A percentile compares a stretch with the other conserved stretches of the same genome.
Conservation (phyloP, 2,329 filamentous ascomycete species). For the Paraconiothyrium brasiliense region DNA sequence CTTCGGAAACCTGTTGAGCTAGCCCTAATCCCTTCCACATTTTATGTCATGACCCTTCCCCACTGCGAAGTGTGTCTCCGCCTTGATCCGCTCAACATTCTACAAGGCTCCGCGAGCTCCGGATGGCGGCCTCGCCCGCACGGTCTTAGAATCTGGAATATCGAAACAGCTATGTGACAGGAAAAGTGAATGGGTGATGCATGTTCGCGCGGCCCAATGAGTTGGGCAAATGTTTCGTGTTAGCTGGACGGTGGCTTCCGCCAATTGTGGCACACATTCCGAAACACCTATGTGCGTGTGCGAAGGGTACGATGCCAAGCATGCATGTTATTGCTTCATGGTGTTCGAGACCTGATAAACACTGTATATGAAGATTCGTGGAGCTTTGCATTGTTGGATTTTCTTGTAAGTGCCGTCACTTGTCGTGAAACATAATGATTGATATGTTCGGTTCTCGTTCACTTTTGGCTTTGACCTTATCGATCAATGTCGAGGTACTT, state of each 20-base stretch:
- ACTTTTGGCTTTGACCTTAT: too few relatives aligned
- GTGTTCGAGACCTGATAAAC: background rate
- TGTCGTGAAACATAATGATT: background rate
- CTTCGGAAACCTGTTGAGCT: constrained; percentile 10
- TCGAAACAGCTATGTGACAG: background rate
- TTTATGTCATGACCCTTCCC: background rate
- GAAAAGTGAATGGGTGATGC: background rate
- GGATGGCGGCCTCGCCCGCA: background rate
- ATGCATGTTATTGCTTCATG: background rate
- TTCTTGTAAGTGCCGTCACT: background rate
- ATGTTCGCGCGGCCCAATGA: background rate
- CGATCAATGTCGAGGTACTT: too few relatives aligned
- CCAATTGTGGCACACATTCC: constrained; percentile 7
- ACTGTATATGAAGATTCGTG: background rate
- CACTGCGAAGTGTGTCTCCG: background rate
- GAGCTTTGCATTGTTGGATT: background rate
- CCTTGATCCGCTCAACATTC: constrained; percentile 5
- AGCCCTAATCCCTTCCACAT: background rate
- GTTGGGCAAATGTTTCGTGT: background rate
- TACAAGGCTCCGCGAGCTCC: background rate
- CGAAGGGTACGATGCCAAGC: background rate
- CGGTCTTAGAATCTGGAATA: background rate
- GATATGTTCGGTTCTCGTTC: too few relatives aligned
- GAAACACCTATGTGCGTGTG: background rate
- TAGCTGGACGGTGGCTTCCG: background rate